Conservation (phyloP, 768 basidiomycete species). For the Mycena leptocephala region DNA sequence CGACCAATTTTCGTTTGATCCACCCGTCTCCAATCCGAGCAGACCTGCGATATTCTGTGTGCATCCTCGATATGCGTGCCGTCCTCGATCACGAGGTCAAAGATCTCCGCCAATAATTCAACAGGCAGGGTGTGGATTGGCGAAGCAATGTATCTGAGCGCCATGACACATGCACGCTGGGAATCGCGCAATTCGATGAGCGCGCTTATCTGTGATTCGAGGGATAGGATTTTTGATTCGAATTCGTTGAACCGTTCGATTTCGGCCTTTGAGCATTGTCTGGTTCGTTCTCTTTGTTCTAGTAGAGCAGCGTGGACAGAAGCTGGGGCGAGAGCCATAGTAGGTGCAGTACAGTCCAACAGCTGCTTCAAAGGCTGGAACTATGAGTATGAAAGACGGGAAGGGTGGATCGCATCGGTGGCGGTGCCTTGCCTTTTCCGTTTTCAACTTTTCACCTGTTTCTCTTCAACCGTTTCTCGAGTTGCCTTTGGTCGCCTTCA, state of each 20-base stretch:
- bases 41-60: background rate
- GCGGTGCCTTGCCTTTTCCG: no score
- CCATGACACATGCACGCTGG: background rate
- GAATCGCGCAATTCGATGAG: background rate
- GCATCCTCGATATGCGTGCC: background rate
- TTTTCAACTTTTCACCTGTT: no score
- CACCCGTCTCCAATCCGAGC: background rate
- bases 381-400: no score
- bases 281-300: background rate
- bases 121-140: background rate
- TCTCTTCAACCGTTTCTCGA: no score
- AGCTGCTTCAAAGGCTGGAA: no score
- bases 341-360: no score
- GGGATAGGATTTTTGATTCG: background rate
- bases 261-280: background rate
- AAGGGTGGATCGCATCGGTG: no score
- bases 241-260: background rate
- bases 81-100: background rate
- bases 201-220: background rate
- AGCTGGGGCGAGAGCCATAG: no score
- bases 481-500: no score
- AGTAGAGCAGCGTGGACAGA: background rate
- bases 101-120: background rate
- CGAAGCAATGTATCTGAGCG: background rate
- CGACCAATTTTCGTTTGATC: no score